Conservation (phyloP, 495 filamentous ascomycete species). For the Hypoxylon fragiforme region DNA sequence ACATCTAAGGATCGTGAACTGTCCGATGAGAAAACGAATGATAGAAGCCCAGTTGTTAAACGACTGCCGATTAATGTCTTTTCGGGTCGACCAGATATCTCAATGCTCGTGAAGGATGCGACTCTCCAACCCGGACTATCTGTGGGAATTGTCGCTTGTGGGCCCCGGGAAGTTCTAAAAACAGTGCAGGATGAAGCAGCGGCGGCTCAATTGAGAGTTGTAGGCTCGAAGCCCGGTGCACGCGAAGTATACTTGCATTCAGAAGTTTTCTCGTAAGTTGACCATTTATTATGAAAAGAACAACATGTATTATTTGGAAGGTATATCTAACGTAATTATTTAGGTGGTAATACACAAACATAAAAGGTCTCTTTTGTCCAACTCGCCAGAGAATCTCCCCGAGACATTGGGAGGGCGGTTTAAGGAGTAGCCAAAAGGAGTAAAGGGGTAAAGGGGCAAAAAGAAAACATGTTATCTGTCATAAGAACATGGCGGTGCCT, state of each 20-base stretch:
- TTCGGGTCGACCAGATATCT: conserved; percentile 44
- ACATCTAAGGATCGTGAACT: conserved; percentile 15
- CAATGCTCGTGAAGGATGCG: conserved; percentile 38
- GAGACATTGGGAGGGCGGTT: no score
- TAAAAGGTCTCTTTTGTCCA: no score
- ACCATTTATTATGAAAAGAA: neutral
- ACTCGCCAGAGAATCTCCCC: no score
- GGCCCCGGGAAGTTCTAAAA: conserved; percentile 54
- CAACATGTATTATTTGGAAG: no score
- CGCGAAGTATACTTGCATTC: conserved; percentile 57
- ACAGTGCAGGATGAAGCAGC: conserved; percentile 56
- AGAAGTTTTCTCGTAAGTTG: conserved; percentile 55
- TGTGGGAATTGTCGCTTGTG: conserved; percentile 54
- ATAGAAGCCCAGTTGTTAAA: neutral
- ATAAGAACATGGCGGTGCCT: no score
- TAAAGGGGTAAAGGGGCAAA: no score
- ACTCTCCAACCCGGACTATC: conserved; percentile 30
- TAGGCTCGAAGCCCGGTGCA: conserved; percentile 37
- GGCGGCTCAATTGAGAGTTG: conserved; percentile 44
- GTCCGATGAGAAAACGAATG: conserved; percentile 8
- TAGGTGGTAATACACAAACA: neutral
- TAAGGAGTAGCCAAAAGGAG: no score
- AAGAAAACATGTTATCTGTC: no score
- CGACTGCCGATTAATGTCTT: conserved; percentile 23
- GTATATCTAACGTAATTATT: no score